A percentile compares a stretch with the other conserved stretches of the same genome.
phyloP scores from a whole-genome alignment of 768 basidiomycete species.

The Tephrocybe rancida region DNA sequence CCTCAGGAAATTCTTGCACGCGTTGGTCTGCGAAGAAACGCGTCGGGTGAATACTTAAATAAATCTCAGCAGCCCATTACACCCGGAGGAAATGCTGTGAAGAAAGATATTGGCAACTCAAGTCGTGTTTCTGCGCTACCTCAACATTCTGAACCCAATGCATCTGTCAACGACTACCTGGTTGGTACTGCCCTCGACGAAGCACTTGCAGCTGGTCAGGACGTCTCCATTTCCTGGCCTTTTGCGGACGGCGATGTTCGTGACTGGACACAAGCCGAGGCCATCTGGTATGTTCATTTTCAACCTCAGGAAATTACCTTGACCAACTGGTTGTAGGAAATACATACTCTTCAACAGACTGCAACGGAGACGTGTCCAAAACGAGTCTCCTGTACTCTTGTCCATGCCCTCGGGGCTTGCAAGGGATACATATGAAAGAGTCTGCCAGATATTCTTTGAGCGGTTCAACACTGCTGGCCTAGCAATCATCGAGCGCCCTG shows the following conservation, averaged over 20 bases:
- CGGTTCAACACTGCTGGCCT: slow-evolving; percentile 89
- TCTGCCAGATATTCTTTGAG: slow-evolving; percentile 89
- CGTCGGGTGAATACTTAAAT: slow-evolving; percentile 31
- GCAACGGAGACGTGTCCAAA: slow-evolving; percentile 77
- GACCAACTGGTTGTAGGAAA: slow-evolving; percentile 58
- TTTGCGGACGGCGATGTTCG: slow-evolving; percentile 72
- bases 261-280: slow-evolving; percentile 87
- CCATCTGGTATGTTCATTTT: slow-evolving; percentile 68
- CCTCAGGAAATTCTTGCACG: slow-evolving; percentile 76
- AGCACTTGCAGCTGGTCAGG: slow-evolving; percentile 72
- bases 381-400: slow-evolving; percentile 85
- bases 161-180: slow-evolving; percentile 75
- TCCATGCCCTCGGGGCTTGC: slow-evolving; percentile 69
- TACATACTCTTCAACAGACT: slow-evolving; percentile 76
- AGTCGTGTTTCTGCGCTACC: slow-evolving; percentile 51
- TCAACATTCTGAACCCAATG: slow-evolving; percentile 41
- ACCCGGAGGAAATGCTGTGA: slow-evolving; percentile 19
- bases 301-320: neutral
- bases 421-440: slow-evolving; percentile 66
- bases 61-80: slow-evolving; percentile 24
- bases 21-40: slow-evolving; percentile 69
- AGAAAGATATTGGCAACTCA: slow-evolving; percentile 37
- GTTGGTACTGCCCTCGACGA: slow-evolving; percentile 83
- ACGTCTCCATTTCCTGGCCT: slow-evolving; percentile 80
- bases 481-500: slow-evolving; percentile 78